Evolutionary conservation across 75 land plant species (phyloP).

Genomic region (Gnetum montanum): DNA sequence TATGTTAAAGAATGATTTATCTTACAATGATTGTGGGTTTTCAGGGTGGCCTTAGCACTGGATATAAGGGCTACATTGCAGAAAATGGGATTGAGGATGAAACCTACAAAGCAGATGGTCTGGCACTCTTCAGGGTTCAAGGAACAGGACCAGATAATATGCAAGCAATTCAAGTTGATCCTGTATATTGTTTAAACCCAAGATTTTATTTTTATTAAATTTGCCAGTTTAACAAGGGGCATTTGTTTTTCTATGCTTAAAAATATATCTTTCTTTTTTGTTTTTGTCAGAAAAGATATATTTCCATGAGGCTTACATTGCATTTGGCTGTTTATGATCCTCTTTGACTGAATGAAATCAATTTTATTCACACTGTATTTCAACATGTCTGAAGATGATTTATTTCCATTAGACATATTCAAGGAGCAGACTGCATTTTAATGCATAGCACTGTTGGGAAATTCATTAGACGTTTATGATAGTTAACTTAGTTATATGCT

Average conservation of each 20-base stretch:
- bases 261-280: background rate
- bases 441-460: no score
- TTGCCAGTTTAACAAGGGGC: background rate
- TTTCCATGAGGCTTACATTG: background rate
- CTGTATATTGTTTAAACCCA: conserved; percentile 34
- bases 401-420: no score
- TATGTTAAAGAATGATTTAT: no score
- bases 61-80: conserved; percentile 45
- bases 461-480: no score
- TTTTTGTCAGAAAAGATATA: background rate
- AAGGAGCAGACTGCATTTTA: no score
- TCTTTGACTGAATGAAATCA: no score
- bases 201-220: background rate
- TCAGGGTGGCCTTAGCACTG: conserved; percentile 76
- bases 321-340: background rate
- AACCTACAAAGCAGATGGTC: conserved; percentile 52
- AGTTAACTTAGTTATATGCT: background rate
- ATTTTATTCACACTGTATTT: no score
- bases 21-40: no score
- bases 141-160: conserved; percentile 85
- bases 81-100: conserved; percentile 66
- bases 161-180: conserved; percentile 92
- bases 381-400: no score
- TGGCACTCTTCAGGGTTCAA: conserved; percentile 83
- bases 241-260: background rate